Evolutionary conservation across 129 eudicot genomes (phyloP), one percentile per base, ranked within the genome.

Genomic region (Gnaphalium uliginosum): DNA sequence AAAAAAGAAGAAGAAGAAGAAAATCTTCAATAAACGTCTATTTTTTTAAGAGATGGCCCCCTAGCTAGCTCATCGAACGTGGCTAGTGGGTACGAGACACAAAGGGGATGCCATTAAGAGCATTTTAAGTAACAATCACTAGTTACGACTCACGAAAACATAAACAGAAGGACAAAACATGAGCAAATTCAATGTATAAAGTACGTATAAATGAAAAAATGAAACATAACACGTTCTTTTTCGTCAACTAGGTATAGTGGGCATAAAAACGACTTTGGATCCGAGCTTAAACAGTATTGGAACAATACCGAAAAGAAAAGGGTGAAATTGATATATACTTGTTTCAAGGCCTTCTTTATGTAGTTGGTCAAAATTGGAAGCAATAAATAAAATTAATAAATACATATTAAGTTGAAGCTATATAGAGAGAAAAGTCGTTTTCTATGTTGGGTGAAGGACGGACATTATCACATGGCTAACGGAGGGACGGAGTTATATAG

Each of bases 381-480:
- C 8, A 51, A 65, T 65, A 46, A 65, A 39, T 39, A 43, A 11
- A 13, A 4, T 41, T 9, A 3, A 35, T 35, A 35, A 7, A 77
- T 25, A 68, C 3, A 57, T 69, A 77, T 56, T 11, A 43, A 43
- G 51, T 77, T 27, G 81, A 68, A 77, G 64, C 39, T 4, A 59
- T 66, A 68, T 67, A 60, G 41, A 58, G 30, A 29, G 2, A 29
- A 29, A 77, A 57, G 81, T 77, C 81, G 29, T 32, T 77, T 10
- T 77, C 76, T 2, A 59, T 41, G 81, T 58, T 39, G 81, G 81
- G 76, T 15, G 76, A 59, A 69, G 1, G 35, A 69, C 76, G 70
- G 76, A 77, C 76, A 69, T 77, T 32, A 68, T 67, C n/a, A n/a
- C n/a, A n/a, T n/a, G n/a, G n/a, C n/a, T n/a, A n/a, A n/a, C n/a